Evolutionary conservation across 2,329 filamentous ascomycete genomes (phyloP).

Genomic region (Oidium heveae): DNA sequence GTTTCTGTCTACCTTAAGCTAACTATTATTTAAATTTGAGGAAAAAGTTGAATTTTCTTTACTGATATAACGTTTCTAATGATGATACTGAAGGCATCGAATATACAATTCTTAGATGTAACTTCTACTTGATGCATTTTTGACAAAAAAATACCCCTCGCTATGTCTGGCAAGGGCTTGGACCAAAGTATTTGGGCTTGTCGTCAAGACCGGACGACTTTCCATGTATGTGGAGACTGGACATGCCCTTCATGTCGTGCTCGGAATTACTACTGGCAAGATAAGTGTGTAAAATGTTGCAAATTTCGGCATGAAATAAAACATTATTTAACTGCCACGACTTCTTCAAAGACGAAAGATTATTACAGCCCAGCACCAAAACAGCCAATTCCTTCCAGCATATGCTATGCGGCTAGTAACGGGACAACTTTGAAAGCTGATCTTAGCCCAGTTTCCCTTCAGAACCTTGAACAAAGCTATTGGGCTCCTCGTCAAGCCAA

Average conservation of each 20-base stretch:
- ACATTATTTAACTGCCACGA: not conserved
- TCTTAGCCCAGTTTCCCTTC: not conserved
- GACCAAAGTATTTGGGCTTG: not conserved
- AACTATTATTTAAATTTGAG: not conserved
- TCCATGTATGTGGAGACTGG: not conserved
- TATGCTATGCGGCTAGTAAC: not conserved
- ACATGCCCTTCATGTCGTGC: not conserved
- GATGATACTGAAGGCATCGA: not conserved
- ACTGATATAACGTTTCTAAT: not conserved
- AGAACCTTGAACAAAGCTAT: not conserved
- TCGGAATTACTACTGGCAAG: not conserved
- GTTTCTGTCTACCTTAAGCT: not conserved
- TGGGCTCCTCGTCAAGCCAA: not conserved
- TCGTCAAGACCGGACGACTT: not conserved
- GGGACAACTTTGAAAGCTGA: not conserved
- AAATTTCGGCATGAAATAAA: not conserved
- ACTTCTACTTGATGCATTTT: not conserved
- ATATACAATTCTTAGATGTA: not conserved
- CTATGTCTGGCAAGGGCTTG: slow-evolving; percentile 7
- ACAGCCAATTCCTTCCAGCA: not conserved
- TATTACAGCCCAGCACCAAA: not conserved
- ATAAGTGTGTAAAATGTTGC: not conserved
- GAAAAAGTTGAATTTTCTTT: not conserved
- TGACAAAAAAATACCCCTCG: not conserved
- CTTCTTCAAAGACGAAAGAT: not conserved